Base-by-base conservation (phyloP, 2,329 filamentous ascomycete species). In the Fusarium ambrosium region DNA sequence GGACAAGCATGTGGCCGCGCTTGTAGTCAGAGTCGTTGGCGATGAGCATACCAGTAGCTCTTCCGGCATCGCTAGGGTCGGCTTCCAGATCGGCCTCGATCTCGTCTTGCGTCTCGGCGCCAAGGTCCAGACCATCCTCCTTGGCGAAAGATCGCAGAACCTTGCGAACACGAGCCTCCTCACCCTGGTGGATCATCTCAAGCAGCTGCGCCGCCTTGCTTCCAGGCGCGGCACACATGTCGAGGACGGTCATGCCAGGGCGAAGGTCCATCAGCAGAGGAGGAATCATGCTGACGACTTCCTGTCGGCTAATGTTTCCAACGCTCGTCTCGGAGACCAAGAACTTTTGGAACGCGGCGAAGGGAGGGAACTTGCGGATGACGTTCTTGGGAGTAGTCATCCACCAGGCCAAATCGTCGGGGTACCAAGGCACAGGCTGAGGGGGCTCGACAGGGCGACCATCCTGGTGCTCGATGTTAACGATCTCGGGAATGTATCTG, bases 341-440 rank as follows among this genome's bases (percentile, higher is more conserved):
- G 87, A 98, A 99, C 82, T 97, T 97, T 83, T 99, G 97, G 85
- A 99, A 98, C 32, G 94, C 93, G 60, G 95, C 92, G 82, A 99
- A 99, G 4, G 97, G 97, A 39, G 94, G 92, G 83, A 97, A 98
- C 81, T 95, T 95, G 79, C 97, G 93, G 72, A 99, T 90, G 75
- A 98, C 93, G 81, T 97, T 95, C 89, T 98, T 99, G 72, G 97
- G 95, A 7, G 96, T 98, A 55, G 95, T 98, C 95, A 98, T 98
- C 84, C 92, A 95, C 93, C 97, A 99, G 60, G 97, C 97, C 71
- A 99, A 91, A 80, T 94, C 91, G 81, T 98, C 95, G 48, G 97
- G 97, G 82, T 98, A 99, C 95, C 96, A 98, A 36, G 92, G 87
- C 66, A 99, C 93, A 1, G 94, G 90, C 81, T 91, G 88, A 11